Base-by-base conservation (phyloP, 768 basidiomycete species). In the Rubroboletus pulcherrimus region DNA sequence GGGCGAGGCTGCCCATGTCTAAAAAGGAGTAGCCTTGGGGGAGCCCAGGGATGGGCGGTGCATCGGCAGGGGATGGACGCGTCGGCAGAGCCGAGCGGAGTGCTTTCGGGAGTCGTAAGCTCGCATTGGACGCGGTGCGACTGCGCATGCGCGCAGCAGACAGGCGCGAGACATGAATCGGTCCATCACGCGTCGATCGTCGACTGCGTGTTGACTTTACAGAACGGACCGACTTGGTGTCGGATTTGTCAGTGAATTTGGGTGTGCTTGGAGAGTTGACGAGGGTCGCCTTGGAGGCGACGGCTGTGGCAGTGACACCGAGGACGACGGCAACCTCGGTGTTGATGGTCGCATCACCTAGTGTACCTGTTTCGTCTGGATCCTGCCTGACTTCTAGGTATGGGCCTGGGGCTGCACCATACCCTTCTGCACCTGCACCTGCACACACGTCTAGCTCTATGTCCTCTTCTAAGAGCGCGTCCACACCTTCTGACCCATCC, bases 131-230 rank as follows among this genome's bases (percentile, higher is more conserved):
- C 8, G 81, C 76, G 2, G 86, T 77, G 41, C 77, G 74, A 66
- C 85, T 87, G 39, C 88, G 79, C 55, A 74, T 79, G 54, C 81
- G 80, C 1, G 90, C 89, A 5, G 89, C 84, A 5, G 78, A 78
- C 3, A 91, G 76, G 8, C 78, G 75, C 37, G 76, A 75, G 34
- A 66, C 29, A 33, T 74, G 65, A 49, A 73, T 77, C 14, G 65
- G 62, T 6, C 63, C 61, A 21, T 67, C 66, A 11, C 68, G 66
- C 3, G 41, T 57, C 29, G 63, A 70, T 3, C 58, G 62, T 37
- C 58, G 63, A 24, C 70, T 70, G 14, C 64, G 66, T 0, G 55
- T 62, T 3, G 70, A 59, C 60, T 66, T 64, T 53, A 54, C 17
- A 2, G 68, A 69, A 5, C 52, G 63, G 42, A 73, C 10, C 2